Evolutionary conservation across 179 eudicot species (phyloP), one percentile per base, ranked within the genome.

Genomic region (Silene vulgaris): DNA sequence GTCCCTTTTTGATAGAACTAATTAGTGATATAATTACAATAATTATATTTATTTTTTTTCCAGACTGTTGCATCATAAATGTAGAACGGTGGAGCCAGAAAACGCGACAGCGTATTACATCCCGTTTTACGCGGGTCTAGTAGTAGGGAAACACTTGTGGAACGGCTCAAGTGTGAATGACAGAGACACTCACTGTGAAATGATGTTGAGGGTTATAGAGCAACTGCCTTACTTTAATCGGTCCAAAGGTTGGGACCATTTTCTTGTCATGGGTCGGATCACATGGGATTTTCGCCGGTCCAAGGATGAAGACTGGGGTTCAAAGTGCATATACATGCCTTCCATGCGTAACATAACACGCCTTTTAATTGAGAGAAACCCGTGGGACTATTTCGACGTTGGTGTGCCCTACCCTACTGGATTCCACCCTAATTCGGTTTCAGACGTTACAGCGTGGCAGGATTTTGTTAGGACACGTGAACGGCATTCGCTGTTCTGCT

Each of bases 391-490:
- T 75, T 89, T 90, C 77, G 98, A 94, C 62, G 81, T 94, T 72
- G 98, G 92, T 64, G 88, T 94, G 0, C 98, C 98, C 17, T 94
- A 94, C 85, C 98, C 98, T 48, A 90, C 96, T 16, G 94, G 97
- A 69, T 94, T 94, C 89, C 98, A 94, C 87, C 98, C 98, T n/a
- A 43, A 60, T 0, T 72, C 84, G 0, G 71, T 16, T 20, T 13
- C 81, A 59, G 97, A 94, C 37, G 78, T 94, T 20, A 63, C 17
- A 8, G 20, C 21, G 28, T 94, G 98, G 98, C 97, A 94, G 82
- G 76, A 80, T 4, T 92, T 86, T 73, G 88, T 90, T 2, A 40
- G 85, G 1, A 30, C 81, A 40, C 93, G 94, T 4, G 40, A 32
- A 3, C 85, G 98, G 4, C 63, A 30, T 16, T 73, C 85, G 0